A percentile compares a stretch with the other conserved stretches of the same genome.
These are phyloP conservation scores for Neoascochyta sp. DNA, from an alignment of 2,329 filamentous ascomycete genomes.

Conservation along the genomic window DNA sequence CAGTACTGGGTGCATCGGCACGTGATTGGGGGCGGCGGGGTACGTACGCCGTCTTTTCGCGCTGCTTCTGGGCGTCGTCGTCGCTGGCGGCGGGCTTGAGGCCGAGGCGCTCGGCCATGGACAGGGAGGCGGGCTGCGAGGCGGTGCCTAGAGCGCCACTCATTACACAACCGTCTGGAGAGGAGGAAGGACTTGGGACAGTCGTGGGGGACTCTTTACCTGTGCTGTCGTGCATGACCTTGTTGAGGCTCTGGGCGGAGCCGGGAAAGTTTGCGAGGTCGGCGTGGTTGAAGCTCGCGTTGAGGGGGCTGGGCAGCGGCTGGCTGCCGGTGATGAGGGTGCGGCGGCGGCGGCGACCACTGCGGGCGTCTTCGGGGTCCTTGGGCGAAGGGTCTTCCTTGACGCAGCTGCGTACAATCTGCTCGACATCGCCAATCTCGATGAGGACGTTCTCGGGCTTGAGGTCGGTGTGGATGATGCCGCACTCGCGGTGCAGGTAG, in stretches of 20 bases:
- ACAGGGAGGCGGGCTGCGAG: constrained; percentile 45
- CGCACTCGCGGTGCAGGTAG: constrained; percentile 95
- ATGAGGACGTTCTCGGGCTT: constrained; percentile 98
- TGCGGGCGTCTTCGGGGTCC: constrained; percentile 81
- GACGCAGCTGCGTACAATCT: constrained; percentile 95
- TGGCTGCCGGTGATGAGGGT: constrained; percentile 97
- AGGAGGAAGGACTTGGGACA: constrained; percentile 39
- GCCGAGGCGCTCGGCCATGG: constrained; percentile 58
- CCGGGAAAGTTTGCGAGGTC: constrained; percentile 62
- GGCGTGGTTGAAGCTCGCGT: constrained; percentile 79
- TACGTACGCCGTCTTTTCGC: constrained; percentile 90
- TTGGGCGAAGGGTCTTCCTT: constrained; percentile 67
- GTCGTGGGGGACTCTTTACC: constrained; percentile 54
- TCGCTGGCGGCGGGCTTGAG: constrained; percentile 52
- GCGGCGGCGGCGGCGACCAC: constrained; percentile 81
- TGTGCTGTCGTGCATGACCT: constrained; percentile 69
- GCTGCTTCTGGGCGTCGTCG: constrained; percentile 64
- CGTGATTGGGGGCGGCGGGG: neutral
- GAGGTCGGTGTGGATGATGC: constrained; percentile 96
- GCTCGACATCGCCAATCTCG: constrained; percentile 97
- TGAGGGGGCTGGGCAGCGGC: constrained; percentile 89
- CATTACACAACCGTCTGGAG: constrained; percentile 50
- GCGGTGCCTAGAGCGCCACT: constrained; percentile 53
- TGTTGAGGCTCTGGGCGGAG: constrained; percentile 70
- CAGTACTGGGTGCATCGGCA: no score